A percentile compares a stretch with the other conserved stretches of the same genome.
Conservation (phyloP, 1,139 yeast species). For the Kodamaea ohmeri region DNA sequence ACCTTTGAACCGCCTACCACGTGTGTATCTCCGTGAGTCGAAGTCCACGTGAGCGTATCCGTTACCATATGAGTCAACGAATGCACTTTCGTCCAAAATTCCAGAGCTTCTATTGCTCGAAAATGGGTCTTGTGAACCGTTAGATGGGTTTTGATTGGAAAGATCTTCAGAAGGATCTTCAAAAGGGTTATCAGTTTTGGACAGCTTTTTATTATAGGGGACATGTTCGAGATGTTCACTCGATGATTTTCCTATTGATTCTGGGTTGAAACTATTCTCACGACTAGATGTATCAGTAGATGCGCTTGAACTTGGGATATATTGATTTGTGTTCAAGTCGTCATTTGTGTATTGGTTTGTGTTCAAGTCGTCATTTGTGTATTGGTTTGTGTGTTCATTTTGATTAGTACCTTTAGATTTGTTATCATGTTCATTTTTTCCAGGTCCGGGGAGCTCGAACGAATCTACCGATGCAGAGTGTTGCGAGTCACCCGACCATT, state of each 20-base stretch:
- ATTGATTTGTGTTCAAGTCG: no score
- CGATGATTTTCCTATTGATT: no score
- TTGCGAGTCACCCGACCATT: not conserved
- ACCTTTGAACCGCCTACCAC: conserved; percentile 37
- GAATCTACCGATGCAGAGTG: conserved; percentile 4
- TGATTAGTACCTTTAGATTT: not conserved
- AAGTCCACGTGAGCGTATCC: conserved; percentile 40
- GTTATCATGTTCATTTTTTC: not conserved
- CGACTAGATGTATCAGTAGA: no score
- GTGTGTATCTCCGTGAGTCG: conserved; percentile 35
- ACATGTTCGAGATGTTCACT: no score
- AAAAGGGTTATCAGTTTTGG: not conserved
- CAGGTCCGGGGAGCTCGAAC: conserved; percentile 4
- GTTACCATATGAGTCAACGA: conserved; percentile 29
- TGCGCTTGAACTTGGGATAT: no score
- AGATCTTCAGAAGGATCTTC: not conserved
- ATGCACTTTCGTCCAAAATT: not conserved
- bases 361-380: not conserved
- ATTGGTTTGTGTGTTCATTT: not conserved
- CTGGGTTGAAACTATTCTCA: no score
- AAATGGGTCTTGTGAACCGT: no score
- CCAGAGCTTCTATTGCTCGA: no score
- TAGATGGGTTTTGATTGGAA: no score
- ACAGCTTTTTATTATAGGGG: no score
- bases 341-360: not conserved